A percentile compares a stretch with the other conserved stretches of the same genome.
Evolutionary conservation across 805 yeast genomes (phyloP).

Genomic region (Myxozyma monticola): DNA sequence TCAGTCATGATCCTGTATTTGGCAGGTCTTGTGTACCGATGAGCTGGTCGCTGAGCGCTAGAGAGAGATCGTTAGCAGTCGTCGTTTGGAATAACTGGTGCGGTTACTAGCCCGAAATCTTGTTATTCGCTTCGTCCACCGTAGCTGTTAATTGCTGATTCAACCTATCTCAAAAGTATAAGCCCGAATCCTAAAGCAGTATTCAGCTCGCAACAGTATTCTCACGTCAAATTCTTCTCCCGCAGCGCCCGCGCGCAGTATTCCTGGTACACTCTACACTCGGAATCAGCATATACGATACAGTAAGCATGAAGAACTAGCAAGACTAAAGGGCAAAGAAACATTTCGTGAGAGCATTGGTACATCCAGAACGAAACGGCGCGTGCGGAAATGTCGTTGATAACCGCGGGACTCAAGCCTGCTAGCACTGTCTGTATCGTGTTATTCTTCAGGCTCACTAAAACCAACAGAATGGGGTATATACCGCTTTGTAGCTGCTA

Average conservation of each 20-base stretch:
- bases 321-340: neutral
- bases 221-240: conserved; percentile 14
- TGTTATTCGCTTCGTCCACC: conserved; percentile 14
- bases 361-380: conserved; percentile 24
- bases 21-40: neutral
- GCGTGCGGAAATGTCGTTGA: conserved; percentile 13
- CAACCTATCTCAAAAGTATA: neutral
- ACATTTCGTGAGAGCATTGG: conserved; percentile 22
- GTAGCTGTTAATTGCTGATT: conserved; percentile 12
- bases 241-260: conserved; percentile 4
- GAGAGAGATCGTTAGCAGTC: neutral
- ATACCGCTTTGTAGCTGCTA: conserved; percentile 12
- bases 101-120: conserved; percentile 11
- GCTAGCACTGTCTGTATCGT: conserved; percentile 18
- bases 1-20: neutral
- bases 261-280: conserved; percentile 16
- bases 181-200: neutral
- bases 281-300: neutral
- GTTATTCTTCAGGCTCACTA: neutral
- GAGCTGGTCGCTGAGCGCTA: conserved; percentile 4
- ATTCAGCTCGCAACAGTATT: neutral
- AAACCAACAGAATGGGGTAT: neutral
- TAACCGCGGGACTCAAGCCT: conserved; percentile 19
- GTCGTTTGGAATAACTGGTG: neutral
- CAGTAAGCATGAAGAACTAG: too few species aligned